Base-by-base conservation (phyloP, 2,329 filamentous ascomycete genomes). In the Aureobasidium namibiae region DNA sequence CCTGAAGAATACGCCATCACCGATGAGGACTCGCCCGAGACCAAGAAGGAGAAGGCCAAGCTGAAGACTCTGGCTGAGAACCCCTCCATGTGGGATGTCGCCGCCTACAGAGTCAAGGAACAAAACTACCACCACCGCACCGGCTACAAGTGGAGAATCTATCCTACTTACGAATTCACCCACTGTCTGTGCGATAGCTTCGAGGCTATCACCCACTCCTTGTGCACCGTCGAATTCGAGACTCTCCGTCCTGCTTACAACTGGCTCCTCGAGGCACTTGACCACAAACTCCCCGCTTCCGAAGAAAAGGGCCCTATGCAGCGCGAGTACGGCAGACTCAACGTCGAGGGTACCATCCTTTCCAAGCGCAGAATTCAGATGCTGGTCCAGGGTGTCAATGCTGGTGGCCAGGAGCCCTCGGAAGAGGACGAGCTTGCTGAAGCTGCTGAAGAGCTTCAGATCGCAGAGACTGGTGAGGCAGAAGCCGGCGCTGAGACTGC, bases 21-120 rank as follows among this genome's bases (percentile, higher is more conserved):
- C 21, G 68, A 68, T 23, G 64, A 64, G 9, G 70, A 72, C 58
- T 62, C 67, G 14, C 56, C 63, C 10, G 68, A 71, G 48, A 54
- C 64, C 34, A 72, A 71, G 61, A 69, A 69, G 52, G 63, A 66
- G 58, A 72, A 72, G 65, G 60, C 65, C 18, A 68, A 66, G 61
- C 60, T 73, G 36, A 72, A 68, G 61, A 63, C 63, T 2, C 52
- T 68, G 53, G 86, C 87, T 66, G 86, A 87, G 31, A 96, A 96
- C 71, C 91, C 92, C 7, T 90, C 95, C 74, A 92, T 96, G 89
- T 96, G 92, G 92, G 92, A 97, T 78, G 76, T 96, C 57, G 89
- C 89, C 1, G 92, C 92, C 16, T 97, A 96, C 74, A 85, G 92
- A 62, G 86, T 97, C 59, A 81, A 90, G 62, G 82, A 87, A 67